Percentiles rank a stretch among this genome's conserved stretches.
phyloP scores from a whole-genome alignment of 768 basidiomycete genomes.

The Pholiota conissans region DNA sequence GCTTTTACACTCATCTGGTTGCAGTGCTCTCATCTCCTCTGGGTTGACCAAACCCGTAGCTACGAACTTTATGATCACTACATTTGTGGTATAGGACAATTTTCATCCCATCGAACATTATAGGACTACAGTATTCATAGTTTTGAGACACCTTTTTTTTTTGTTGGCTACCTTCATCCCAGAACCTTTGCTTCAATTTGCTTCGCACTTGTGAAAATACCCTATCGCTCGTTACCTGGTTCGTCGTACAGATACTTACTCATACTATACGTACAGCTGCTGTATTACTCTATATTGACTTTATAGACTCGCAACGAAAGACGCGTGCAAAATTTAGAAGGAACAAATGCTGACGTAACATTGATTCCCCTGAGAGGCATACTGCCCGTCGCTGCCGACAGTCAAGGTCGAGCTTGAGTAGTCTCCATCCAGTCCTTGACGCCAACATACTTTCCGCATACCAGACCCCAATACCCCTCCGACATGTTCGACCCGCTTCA shows the following conservation, averaged over 20 bases:
- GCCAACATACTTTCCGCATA: background rate
- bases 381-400: background rate
- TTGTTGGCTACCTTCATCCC: background rate
- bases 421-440: background rate
- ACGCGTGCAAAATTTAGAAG: too few relatives aligned
- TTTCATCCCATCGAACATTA: background rate
- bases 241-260: background rate
- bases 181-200: background rate
- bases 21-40: background rate
- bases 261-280: background rate
- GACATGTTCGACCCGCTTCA: constrained; percentile 74
- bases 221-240: constrained; percentile 14
- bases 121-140: background rate
- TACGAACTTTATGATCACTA: constrained; percentile 8
- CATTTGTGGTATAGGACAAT: background rate
- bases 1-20: background rate
- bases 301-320: background rate
- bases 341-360: background rate
- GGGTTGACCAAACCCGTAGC: background rate
- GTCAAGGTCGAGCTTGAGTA: background rate
- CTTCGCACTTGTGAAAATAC: background rate
- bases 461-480: background rate
- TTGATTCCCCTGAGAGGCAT: background rate
- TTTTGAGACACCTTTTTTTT: background rate
- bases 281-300: background rate